Conservation (phyloP, 192 early-diverging fungal genomes). For the Entomortierella beljakovae region DNA sequence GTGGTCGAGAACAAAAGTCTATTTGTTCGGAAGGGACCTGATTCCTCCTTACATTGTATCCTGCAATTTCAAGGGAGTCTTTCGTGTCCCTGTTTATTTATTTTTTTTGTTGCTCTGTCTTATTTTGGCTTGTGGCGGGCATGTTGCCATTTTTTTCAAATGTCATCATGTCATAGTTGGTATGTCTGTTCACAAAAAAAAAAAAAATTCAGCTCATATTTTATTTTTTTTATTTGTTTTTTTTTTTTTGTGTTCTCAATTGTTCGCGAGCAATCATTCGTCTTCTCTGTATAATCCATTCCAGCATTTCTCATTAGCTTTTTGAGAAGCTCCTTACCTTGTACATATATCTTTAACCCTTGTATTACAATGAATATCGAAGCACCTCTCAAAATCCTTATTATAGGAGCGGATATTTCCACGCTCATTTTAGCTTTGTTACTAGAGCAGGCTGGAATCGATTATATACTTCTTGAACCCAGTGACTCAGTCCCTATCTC, state of each 20-base stretch:
- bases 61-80: too few species aligned
- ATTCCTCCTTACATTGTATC: not conserved
- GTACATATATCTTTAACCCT: not conserved
- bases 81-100: too few species aligned
- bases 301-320: not conserved
- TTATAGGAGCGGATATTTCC: slow-evolving; percentile 49
- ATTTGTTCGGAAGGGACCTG: not conserved
- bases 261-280: too few species aligned
- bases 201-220: too few species aligned
- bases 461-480: slow-evolving; percentile 48
- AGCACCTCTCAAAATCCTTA: slow-evolving; percentile 39
- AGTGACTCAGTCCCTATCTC: slow-evolving; percentile 35
- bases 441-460: slow-evolving; percentile 50
- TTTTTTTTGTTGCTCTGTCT: too few species aligned
- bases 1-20: too few species aligned
- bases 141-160: not conserved
- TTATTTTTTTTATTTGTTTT: too few species aligned
- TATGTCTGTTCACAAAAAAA: too few species aligned
- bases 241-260: too few species aligned
- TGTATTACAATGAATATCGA: not conserved
- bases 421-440: slow-evolving; percentile 47
- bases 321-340: not conserved
- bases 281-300: too few species aligned
- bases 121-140: too few species aligned
- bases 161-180: too few species aligned